Conservation (phyloP, 2,329 filamentous ascomycete genomes). For the Colletotrichum caudatum region DNA sequence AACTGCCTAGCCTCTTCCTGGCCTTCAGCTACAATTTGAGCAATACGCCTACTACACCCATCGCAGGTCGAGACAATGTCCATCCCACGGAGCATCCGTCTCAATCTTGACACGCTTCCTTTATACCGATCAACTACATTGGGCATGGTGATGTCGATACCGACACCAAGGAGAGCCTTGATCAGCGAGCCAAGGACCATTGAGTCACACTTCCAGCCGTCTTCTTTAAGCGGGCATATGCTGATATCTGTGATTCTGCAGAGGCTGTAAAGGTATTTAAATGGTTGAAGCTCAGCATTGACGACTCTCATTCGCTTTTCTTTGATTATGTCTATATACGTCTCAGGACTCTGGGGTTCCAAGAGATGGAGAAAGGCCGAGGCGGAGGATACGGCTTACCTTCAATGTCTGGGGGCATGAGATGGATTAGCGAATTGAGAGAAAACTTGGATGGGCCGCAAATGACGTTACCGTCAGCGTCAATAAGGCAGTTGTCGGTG, state of each 20-base stretch:
- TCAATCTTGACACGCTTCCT: background rate
- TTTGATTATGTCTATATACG: background rate
- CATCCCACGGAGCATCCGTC: background rate
- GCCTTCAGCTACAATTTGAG: too few relatives aligned
- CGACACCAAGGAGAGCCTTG: background rate
- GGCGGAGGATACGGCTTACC: background rate
- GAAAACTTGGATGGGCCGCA: background rate
- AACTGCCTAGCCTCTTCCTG: background rate
- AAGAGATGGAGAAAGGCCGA: background rate
- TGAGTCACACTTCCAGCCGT: background rate
- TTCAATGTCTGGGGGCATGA: background rate
- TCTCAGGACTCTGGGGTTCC: background rate
- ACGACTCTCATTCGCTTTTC: background rate
- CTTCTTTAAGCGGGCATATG: background rate
- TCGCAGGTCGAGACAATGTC: too few relatives aligned
- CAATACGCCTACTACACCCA: too few relatives aligned
- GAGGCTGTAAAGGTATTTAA: background rate
- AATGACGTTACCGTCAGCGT: background rate
- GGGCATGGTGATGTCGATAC: background rate
- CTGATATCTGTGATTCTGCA: too few relatives aligned
- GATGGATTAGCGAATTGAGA: background rate
- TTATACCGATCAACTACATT: fast-evolving
- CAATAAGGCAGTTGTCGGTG: background rate
- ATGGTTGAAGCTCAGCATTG: background rate
- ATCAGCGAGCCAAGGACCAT: background rate